phyloP scores from a whole-genome alignment of 108 stramenopile genomes.

The Pseudonitzschia delicatissima region DNA sequence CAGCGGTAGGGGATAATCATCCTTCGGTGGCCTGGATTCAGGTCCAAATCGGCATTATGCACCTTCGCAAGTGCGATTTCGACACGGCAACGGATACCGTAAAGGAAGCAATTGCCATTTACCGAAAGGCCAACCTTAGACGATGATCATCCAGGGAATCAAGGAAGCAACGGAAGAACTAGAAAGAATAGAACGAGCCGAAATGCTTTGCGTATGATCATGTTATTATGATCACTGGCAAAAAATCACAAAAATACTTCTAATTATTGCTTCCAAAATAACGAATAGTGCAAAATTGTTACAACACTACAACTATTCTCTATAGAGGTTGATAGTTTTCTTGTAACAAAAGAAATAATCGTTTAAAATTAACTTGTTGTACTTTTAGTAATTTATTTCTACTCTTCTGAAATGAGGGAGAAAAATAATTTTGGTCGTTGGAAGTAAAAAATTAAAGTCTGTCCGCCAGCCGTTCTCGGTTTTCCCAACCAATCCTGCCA shows the following conservation, averaged over 20 bases:
- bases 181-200: conserved; percentile 47
- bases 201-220: conserved; percentile 54
- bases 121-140: conserved; percentile 41
- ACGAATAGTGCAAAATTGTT: too few relatives aligned
- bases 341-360: too few relatives aligned
- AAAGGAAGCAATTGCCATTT: conserved; percentile 54
- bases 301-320: too few relatives aligned
- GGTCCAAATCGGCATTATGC: conserved; percentile 52
- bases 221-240: not conserved
- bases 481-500: too few relatives aligned
- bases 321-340: too few relatives aligned
- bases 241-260: not conserved
- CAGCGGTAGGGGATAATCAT: conserved; percentile 32
- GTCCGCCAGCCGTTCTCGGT: too few relatives aligned
- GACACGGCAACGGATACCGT: conserved; percentile 47
- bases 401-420: too few relatives aligned
- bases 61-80: conserved; percentile 66
- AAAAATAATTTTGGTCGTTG: too few relatives aligned
- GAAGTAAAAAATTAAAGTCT: too few relatives aligned
- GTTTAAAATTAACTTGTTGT: too few relatives aligned
- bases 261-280: too few relatives aligned
- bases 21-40: conserved; percentile 35
- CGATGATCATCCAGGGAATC: conserved; percentile 47
- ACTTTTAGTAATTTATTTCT: too few relatives aligned
- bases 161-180: conserved; percentile 35